Percentiles rank a stretch among this genome's conserved stretches.
These are phyloP conservation scores for Aspergillus pseudoviridinutans DNA, from an alignment of 2,329 filamentous ascomycete species.

Conservation along the genomic window DNA sequence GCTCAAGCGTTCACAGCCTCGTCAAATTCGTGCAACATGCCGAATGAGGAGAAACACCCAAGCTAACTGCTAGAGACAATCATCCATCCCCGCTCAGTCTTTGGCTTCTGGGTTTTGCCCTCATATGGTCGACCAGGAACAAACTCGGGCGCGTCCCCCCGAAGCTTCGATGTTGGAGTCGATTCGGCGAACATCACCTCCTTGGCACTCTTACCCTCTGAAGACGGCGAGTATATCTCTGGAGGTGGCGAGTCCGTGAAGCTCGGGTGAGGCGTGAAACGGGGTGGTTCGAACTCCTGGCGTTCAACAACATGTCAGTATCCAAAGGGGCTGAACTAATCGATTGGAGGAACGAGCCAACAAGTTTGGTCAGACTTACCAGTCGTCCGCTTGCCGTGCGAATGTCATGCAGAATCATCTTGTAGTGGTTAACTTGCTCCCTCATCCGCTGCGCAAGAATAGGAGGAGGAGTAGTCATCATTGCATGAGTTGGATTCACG, in stretches of 20 bases:
- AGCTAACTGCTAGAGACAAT: neutral
- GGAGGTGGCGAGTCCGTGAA: neutral
- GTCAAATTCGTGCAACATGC: neutral
- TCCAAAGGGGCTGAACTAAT: neutral
- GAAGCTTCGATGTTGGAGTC: conserved; percentile 9
- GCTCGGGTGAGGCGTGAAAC: neutral
- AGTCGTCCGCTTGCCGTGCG: neutral
- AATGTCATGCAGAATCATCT: neutral
- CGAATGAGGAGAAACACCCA: neutral
- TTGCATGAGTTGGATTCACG: neutral
- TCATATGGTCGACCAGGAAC: conserved; percentile 3
- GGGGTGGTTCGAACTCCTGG: neutral
- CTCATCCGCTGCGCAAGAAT: neutral
- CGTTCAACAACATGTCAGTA: neutral
- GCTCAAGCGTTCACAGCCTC: neutral
- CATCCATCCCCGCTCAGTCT: neutral
- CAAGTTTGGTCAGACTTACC: neutral
- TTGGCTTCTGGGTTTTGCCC: neutral
- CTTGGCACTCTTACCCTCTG: neutral
- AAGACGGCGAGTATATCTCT: neutral
- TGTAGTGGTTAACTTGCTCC: neutral
- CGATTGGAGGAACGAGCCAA: neutral
- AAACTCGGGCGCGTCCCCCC: conserved; percentile 21
- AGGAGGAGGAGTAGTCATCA: neutral
- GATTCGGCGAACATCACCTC: neutral